A percentile compares a stretch with the other conserved stretches of the same genome.
phyloP scores from a whole-genome alignment of 495 filamentous ascomycete species.

The Pseudomonodictys pantanalensis region DNA sequence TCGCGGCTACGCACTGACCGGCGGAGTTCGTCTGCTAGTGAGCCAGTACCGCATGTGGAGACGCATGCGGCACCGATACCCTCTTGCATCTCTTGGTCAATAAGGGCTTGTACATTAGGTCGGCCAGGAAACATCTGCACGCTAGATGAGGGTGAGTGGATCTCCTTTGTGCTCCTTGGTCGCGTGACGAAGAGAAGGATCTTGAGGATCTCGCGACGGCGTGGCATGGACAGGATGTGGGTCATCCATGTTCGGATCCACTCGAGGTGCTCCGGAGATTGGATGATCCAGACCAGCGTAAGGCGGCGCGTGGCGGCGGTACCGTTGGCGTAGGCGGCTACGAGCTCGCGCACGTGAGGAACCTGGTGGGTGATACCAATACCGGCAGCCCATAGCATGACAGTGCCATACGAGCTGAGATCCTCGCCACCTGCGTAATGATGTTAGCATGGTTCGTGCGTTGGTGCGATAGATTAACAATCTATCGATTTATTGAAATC shows the following conservation, averaged over 20 bases:
- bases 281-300: conserved; percentile 86
- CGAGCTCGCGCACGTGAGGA: conserved; percentile 77
- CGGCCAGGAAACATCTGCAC: conserved; percentile 84
- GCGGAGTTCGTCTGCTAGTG: conserved; percentile 79
- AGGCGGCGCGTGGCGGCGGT: conserved; percentile 77
- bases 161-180: conserved; percentile 69
- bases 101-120: conserved; percentile 73
- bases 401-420: conserved; percentile 85
- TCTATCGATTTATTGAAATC: conserved; percentile 20
- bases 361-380: conserved; percentile 94
- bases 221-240: conserved; percentile 71
- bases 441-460: conserved; percentile 20
- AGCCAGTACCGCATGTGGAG: conserved; percentile 81
- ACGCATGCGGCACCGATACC: conserved; percentile 89
- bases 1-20: conserved; percentile 67
- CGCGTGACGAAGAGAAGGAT: conserved; percentile 87
- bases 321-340: conserved; percentile 67
- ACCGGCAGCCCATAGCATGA: conserved; percentile 85
- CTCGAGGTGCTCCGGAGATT: conserved; percentile 79
- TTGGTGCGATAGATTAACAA: conserved; percentile 13
- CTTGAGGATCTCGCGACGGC: conserved; percentile 71
- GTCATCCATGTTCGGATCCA: conserved; percentile 97
- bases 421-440: conserved; percentile 59
- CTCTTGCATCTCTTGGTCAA: conserved; percentile 71
- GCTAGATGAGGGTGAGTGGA: conserved; percentile 64